A percentile compares a stretch with the other conserved stretches of the same genome.
phyloP scores from a whole-genome alignment of 106 monocot genomes.

The Allium cepa region DNA sequence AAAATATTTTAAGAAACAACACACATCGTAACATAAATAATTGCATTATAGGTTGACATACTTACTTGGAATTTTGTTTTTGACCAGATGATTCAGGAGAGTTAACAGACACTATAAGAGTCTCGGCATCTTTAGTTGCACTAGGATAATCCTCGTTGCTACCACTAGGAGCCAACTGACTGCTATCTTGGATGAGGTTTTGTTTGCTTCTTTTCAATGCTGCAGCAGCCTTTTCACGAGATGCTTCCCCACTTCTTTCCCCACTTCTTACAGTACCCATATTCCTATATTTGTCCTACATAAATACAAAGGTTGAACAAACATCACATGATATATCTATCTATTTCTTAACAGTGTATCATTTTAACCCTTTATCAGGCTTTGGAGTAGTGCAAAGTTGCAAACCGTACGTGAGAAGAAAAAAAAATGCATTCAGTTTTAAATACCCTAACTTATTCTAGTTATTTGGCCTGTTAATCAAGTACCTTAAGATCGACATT shows the following conservation, averaged over 20 bases:
- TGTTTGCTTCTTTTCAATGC: constrained; percentile 33
- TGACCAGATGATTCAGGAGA: background rate
- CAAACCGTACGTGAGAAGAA: background rate
- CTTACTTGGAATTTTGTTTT: no score
- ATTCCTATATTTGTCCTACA: constrained; percentile 83
- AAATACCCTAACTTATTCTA: background rate
- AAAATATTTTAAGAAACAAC: no score
- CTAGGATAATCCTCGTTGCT: constrained; percentile 6
- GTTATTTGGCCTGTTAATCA: background rate
- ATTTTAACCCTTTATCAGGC: background rate
- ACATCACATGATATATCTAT: background rate
- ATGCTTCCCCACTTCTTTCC: constrained; percentile 38
- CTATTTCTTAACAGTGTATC: background rate
- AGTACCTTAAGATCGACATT: constrained; percentile 88
- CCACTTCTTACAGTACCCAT: constrained; percentile 29
- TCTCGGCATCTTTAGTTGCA: constrained; percentile 26
- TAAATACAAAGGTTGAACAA: background rate
- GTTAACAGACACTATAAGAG: constrained; percentile 22
- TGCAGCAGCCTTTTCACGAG: constrained; percentile 49
- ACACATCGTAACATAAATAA: no score
- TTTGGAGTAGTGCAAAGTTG: background rate
- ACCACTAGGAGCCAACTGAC: constrained; percentile 19
- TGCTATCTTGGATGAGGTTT: constrained; percentile 15
- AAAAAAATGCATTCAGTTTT: background rate
- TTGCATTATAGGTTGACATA: no score